Conservation (phyloP, 2,329 filamentous ascomycete genomes). For the Hirsutella thompsonii region DNA sequence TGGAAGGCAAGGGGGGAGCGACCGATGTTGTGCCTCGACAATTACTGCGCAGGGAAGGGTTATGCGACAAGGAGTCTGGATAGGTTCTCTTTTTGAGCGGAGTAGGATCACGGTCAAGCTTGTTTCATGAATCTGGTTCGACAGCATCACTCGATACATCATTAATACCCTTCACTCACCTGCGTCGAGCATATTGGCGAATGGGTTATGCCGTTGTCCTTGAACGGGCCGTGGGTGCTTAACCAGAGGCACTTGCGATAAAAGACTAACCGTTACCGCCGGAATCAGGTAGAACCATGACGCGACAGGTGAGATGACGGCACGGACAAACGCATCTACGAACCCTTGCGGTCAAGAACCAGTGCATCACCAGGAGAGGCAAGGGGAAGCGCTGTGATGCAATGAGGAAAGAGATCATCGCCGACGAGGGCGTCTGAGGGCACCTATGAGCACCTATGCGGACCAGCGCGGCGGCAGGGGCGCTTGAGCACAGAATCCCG, state of each 20-base stretch:
- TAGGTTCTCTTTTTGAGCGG: neutral
- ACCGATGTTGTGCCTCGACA: neutral
- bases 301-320: no score
- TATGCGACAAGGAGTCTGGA: neutral
- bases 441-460: neutral
- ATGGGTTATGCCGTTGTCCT: no score
- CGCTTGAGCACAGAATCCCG: neutral
- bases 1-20: neutral
- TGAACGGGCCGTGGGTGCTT: no score
- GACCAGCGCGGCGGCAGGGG: neutral
- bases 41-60: neutral
- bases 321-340: no score
- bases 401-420: neutral
- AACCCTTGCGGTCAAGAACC: no score
- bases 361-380: no score
- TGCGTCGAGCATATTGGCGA: no score
- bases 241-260: no score
- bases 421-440: neutral
- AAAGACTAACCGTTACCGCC: no score
- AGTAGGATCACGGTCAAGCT: neutral
- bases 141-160: neutral
- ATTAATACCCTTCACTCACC: neutral
- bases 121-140: neutral
- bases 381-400: no score
- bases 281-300: no score